Percentiles rank a stretch among this genome's conserved stretches.
Conservation (phyloP, 1,284 basidiomycete species). For the Boletus sp. region DNA sequence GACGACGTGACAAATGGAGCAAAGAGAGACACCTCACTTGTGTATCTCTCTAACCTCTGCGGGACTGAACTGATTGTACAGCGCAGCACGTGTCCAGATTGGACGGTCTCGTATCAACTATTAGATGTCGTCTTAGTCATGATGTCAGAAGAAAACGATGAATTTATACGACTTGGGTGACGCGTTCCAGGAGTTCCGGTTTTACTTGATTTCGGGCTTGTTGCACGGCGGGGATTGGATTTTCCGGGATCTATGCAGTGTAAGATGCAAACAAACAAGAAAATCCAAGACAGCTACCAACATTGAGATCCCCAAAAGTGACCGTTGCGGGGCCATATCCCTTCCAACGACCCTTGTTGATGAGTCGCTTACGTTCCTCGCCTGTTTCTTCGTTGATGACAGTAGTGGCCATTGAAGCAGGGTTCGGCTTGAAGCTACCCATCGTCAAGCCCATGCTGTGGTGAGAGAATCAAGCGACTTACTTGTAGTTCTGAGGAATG, state of each 20-base stretch:
- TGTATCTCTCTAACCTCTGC: slow-evolving; percentile 67
- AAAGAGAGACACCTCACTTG: slow-evolving; percentile 50
- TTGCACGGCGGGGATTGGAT: slow-evolving; percentile 57
- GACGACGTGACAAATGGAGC: not conserved
- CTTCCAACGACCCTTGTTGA: slow-evolving; percentile 79
- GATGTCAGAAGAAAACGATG: not conserved
- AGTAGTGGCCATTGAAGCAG: slow-evolving; percentile 66
- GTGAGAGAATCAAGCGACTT: not conserved
- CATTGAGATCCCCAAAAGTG: slow-evolving; percentile 61
- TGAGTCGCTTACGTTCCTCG: slow-evolving; percentile 76
- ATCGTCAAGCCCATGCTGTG: not conserved
- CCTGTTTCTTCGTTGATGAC: slow-evolving; percentile 70
- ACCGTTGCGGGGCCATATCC: slow-evolving; percentile 71
- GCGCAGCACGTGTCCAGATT: slow-evolving; percentile 83
- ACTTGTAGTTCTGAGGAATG: slow-evolving; percentile 80
- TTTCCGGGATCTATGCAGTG: slow-evolving; percentile 57
- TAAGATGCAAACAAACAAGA: slow-evolving; percentile 1
- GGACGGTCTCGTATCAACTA: slow-evolving; percentile 74
- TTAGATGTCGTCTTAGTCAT: not conserved
- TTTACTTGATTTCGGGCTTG: slow-evolving; percentile 58
- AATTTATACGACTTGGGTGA: slow-evolving; percentile 52
- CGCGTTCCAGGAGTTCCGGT: slow-evolving; percentile 51
- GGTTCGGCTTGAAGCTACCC: slow-evolving; percentile 72
- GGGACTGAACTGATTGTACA: slow-evolving; percentile 80
- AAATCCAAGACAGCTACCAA: slow-evolving; percentile 29